phyloP scores from a whole-genome alignment of 2,329 filamentous ascomycete species.

The Plenodomus lindquistii region DNA sequence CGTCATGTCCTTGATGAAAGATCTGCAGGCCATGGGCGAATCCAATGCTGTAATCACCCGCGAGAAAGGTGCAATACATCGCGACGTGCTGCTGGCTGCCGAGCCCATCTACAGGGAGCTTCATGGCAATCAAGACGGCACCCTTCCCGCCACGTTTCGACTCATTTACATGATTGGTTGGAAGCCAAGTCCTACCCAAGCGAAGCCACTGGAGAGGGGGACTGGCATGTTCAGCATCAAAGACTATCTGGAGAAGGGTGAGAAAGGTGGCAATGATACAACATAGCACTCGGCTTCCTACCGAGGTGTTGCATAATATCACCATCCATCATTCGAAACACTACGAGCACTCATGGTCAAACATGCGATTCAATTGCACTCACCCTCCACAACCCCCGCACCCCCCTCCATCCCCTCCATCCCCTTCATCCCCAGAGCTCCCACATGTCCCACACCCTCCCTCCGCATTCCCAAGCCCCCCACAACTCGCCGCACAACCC shows the following conservation, averaged over 20 bases:
- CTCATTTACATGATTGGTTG: slow-evolving; percentile 99
- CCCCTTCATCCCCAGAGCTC: slow-evolving; percentile 46
- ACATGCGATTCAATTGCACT: not conserved
- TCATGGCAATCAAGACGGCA: slow-evolving; percentile 73
- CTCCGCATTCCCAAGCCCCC: slow-evolving; percentile 32
- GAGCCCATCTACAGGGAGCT: slow-evolving; percentile 87
- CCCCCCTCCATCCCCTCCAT: slow-evolving; percentile 58
- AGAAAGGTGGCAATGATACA: slow-evolving; percentile 28
- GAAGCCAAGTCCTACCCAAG: slow-evolving; percentile 81
- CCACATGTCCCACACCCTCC: slow-evolving; percentile 51
- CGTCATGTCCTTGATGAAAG: slow-evolving; percentile 86
- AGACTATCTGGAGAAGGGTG: slow-evolving; percentile 67
- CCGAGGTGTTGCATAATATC: too few species aligned
- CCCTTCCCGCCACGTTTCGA: slow-evolving; percentile 82
- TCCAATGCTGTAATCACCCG: slow-evolving; percentile 85
- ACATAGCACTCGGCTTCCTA: not conserved
- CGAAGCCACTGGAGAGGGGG: slow-evolving; percentile 78
- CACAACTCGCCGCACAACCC: slow-evolving; percentile 31
- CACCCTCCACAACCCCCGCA: slow-evolving; percentile 57
- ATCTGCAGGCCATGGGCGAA: slow-evolving; percentile 96
- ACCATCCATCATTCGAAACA: not conserved
- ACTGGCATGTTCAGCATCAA: slow-evolving; percentile 88
- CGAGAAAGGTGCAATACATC: slow-evolving; percentile 73
- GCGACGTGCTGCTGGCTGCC: slow-evolving; percentile 83
- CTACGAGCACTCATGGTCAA: not conserved